Evolutionary conservation across 495 filamentous ascomycete genomes (phyloP).

Genomic region (Thermothielavioides terrestris): DNA sequence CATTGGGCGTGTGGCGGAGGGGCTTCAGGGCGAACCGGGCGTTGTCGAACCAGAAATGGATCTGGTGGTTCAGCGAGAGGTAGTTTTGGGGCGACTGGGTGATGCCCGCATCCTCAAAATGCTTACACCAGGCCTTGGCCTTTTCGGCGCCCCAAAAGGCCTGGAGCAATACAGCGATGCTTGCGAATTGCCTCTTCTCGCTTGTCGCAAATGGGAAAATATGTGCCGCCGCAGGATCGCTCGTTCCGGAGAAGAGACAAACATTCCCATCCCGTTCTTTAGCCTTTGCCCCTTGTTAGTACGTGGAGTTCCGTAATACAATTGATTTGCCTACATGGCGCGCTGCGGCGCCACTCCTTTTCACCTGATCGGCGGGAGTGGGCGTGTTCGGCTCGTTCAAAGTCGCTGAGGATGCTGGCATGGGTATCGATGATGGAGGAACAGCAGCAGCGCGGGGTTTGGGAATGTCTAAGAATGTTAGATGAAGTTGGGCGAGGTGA

Average conservation of each 20-base stretch:
- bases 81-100: constrained; percentile 8
- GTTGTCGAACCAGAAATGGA: constrained; percentile 10
- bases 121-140: neutral
- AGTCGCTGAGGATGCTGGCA: neutral
- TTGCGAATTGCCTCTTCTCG: constrained; percentile 3
- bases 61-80: constrained; percentile 10
- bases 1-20: constrained; percentile 1
- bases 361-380: constrained; percentile 1
- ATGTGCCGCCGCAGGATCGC: constrained; percentile 4
- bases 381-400: constrained; percentile 3
- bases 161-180: neutral
- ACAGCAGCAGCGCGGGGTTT: neutral
- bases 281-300: constrained; percentile 1
- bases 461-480: constrained; percentile 3
- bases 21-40: constrained; percentile 9
- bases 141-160: constrained; percentile 5
- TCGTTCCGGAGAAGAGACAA: constrained; percentile 8
- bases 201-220: constrained; percentile 11
- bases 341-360: neutral
- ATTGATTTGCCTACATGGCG: neutral
- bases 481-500: neutral
- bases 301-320: neutral
- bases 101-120: neutral
- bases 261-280: constrained; percentile 8
- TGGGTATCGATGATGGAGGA: neutral